A percentile compares a stretch with the other conserved stretches of the same genome.
Evolutionary conservation across 176 grass and related monocot genomes (phyloP).

Genomic region (Saccharum spontaneum): DNA sequence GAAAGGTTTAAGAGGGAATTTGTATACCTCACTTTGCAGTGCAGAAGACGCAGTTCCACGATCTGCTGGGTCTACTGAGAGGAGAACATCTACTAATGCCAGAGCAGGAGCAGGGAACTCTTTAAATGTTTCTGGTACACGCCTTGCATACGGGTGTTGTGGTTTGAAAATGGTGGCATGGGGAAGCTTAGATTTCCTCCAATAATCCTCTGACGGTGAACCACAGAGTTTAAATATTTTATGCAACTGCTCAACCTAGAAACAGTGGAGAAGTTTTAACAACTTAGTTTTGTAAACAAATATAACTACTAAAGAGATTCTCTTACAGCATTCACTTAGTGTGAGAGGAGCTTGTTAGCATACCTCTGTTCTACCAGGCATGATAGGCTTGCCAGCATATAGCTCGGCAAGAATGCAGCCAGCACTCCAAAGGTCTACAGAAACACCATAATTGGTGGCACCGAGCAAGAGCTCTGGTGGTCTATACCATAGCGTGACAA

Average conservation of each 20-base stretch:
- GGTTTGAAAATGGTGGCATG: constrained; percentile 99
- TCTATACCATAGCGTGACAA: constrained; percentile 99
- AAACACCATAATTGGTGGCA: constrained; percentile 89
- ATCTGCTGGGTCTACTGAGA: constrained; percentile 92
- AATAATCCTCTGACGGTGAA: constrained; percentile 93
- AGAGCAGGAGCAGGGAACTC: constrained; percentile 81
- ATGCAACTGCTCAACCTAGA: constrained; percentile 96
- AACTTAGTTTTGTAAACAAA: constrained; percentile 26
- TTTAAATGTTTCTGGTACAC: constrained; percentile 87
- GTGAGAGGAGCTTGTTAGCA: constrained; percentile 23
- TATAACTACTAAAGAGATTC: background rate
- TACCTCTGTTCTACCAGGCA: constrained; percentile 99
- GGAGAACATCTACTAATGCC: constrained; percentile 84
- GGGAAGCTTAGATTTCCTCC: constrained; percentile 94
- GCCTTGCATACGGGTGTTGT: constrained; percentile 79
- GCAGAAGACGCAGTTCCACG: constrained; percentile 73
- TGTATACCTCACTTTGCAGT: constrained; percentile 75
- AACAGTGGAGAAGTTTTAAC: constrained; percentile 34
- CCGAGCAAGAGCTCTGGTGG: constrained; percentile 96
- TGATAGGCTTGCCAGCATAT: constrained; percentile 98
- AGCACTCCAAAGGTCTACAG: constrained; percentile 97
- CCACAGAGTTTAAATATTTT: constrained; percentile 99
- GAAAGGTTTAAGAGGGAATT: constrained; percentile 15
- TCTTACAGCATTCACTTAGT: constrained; percentile 6
- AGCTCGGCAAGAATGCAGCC: constrained; percentile 99